phyloP scores from a whole-genome alignment of 2,329 filamentous ascomycete genomes.

The Neonectria magnoliae region DNA sequence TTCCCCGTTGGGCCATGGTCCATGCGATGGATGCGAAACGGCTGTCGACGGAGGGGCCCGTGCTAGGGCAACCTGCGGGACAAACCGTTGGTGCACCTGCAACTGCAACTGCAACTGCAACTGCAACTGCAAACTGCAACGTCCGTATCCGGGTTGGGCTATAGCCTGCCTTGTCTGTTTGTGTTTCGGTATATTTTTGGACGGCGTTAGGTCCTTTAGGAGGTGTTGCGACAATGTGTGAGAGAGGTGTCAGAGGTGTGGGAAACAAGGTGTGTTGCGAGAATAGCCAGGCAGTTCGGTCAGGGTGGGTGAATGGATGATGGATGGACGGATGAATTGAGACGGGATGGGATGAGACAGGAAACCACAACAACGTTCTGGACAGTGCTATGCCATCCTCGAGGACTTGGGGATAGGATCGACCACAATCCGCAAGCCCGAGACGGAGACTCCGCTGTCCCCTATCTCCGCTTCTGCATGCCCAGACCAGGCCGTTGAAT shows the following conservation, averaged over 20 bases:
- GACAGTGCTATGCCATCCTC: background rate
- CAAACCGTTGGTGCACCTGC: conserved; percentile 10
- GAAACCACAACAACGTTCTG: background rate
- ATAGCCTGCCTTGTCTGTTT: background rate
- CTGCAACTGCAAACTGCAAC: conserved; percentile 9
- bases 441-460: conserved; percentile 1
- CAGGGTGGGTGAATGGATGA: background rate
- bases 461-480: conserved; percentile 15
- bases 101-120: background rate
- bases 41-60: conserved; percentile 18
- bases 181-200: background rate
- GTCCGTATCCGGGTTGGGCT: conserved; percentile 10
- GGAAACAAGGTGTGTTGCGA: background rate
- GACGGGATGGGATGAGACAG: conserved; percentile 2
- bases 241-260: conserved; percentile 1
- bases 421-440: conserved; percentile 5
- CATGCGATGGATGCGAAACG: conserved; percentile 9
- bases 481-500: background rate
- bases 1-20: background rate
- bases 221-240: conserved; percentile 15
- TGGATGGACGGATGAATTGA: background rate
- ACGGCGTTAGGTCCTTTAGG: background rate
- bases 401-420: background rate
- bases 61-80: conserved; percentile 18
- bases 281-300: background rate